phyloP scores from a whole-genome alignment of 1,139 yeast species.

The Geotrichum phurueaensis region DNA sequence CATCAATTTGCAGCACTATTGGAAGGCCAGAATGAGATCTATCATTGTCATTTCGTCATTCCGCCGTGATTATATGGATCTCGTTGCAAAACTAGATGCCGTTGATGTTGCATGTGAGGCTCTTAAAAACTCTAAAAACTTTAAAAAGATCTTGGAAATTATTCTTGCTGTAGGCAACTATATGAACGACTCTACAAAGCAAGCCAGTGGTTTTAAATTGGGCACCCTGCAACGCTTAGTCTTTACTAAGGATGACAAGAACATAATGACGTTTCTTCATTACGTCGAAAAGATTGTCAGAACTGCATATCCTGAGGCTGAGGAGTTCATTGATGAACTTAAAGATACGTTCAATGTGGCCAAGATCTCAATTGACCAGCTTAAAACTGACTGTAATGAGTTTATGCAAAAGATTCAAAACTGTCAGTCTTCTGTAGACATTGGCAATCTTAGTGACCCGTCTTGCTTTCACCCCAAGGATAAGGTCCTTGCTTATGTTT shows the following conservation, averaged over 20 bases:
- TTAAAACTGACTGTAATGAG: conserved; percentile 64
- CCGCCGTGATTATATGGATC: conserved; percentile 67
- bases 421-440: conserved; percentile 51
- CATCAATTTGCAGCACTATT: conserved; percentile 70
- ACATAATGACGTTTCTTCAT: conserved; percentile 76
- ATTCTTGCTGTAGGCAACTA: conserved; percentile 85
- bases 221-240: conserved; percentile 77
- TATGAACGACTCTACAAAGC: conserved; percentile 80
- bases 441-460: conserved; percentile 72
- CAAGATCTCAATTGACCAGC: conserved; percentile 68
- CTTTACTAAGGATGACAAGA: conserved; percentile 78
- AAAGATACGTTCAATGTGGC: conserved; percentile 54
- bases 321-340: conserved; percentile 72
- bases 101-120: conserved; percentile 64
- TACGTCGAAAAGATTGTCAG: conserved; percentile 79
- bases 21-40: conserved; percentile 81
- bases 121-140: conserved; percentile 54
- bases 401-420: conserved; percentile 50
- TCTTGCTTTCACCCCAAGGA: conserved; percentile 73
- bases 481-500: conserved; percentile 48
- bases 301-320: conserved; percentile 68
- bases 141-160: conserved; percentile 63
- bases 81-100: conserved; percentile 53
- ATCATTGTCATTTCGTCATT: conserved; percentile 60
- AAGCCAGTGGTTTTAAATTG: conserved; percentile 78